Evolutionary conservation across 139 green algal genomes (phyloP).

Genomic region (Auxenochlorella pyrenoidosa): DNA sequence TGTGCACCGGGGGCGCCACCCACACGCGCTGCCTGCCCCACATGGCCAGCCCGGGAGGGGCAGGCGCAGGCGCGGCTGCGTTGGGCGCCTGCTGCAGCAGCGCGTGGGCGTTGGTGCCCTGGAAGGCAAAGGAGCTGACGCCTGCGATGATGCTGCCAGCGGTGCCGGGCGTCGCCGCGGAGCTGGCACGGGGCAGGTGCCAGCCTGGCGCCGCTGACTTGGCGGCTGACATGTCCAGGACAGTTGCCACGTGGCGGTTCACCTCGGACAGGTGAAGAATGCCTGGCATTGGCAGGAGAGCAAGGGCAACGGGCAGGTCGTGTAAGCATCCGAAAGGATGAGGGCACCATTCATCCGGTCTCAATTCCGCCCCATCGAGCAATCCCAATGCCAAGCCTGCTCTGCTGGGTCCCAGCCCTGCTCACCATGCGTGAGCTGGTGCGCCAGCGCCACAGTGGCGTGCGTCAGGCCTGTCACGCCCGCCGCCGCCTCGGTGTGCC

Average conservation of each 20-base stretch:
- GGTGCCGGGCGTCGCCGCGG: not conserved
- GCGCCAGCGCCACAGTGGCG: conserved; percentile 34
- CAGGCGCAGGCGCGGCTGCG: not conserved
- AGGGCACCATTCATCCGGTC: no score
- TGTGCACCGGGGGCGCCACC: conserved; percentile 53
- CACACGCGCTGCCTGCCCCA: conserved; percentile 26
- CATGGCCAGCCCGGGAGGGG: not conserved
- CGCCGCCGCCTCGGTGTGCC: conserved; percentile 86
- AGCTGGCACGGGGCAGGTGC: conserved; percentile 27
- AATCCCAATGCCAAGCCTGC: not conserved
- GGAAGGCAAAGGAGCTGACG: conserved; percentile 85
- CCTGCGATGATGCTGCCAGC: conserved; percentile 30
- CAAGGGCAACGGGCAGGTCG: no score
- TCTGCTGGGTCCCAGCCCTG: not conserved
- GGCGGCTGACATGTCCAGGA: conserved; percentile 40
- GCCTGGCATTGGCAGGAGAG: not conserved
- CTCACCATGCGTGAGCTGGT: conserved; percentile 26
- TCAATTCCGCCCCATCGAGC: no score
- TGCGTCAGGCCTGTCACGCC: conserved; percentile 70
- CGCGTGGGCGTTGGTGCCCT: conserved; percentile 74
- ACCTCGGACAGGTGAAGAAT: conserved; percentile 48
- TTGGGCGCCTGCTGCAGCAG: conserved; percentile 39
- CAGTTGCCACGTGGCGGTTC: conserved; percentile 46
- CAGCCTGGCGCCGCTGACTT: conserved; percentile 37
- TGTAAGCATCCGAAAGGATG: no score